Conservation (phyloP, 306 rosid species). For the Acacia confusa region DNA sequence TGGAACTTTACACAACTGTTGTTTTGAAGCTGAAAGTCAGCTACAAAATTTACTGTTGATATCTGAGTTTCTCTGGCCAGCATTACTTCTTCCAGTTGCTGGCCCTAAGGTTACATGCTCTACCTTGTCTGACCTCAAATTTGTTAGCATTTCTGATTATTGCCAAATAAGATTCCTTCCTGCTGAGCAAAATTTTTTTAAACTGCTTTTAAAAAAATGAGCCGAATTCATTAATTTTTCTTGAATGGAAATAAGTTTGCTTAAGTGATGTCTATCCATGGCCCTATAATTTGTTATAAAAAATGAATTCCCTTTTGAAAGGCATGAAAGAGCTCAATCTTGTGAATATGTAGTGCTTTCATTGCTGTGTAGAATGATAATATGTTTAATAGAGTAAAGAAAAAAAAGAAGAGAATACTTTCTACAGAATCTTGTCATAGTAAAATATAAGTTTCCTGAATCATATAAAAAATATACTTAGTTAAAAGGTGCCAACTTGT, state of each 20-base stretch:
- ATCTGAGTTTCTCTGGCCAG: conserved; percentile 98
- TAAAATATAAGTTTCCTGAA: not conserved
- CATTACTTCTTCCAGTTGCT: conserved; percentile 93
- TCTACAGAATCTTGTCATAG: not conserved
- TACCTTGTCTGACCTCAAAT: conserved; percentile 28
- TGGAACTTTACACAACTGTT: conserved; percentile 94
- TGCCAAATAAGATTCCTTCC: conserved; percentile 1
- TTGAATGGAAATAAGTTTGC: conserved; percentile 1
- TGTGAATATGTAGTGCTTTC: not conserved
- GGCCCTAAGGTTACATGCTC: conserved; percentile 70
- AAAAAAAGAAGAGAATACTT: not conserved
- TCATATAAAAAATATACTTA: not conserved
- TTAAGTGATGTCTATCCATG: conserved; percentile 2
- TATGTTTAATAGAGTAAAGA: not conserved
- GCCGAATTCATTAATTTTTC: conserved; percentile 6
- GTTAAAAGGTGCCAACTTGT: not conserved
- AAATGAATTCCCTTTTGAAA: conserved; percentile 21
- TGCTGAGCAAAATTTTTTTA: not conserved
- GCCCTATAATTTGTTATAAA: conserved; percentile 2
- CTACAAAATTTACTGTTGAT: conserved; percentile 82
- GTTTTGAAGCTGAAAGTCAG: conserved; percentile 87
- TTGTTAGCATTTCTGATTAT: conserved; percentile 27
- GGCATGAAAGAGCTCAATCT: not conserved
- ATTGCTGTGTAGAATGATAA: not conserved
- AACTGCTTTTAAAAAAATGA: conserved; percentile 5